Percentiles rank a stretch among this genome's conserved stretches.
These are phyloP conservation scores for Lactifluus echinatus DNA, from an alignment of 768 basidiomycete species.

Conservation along the genomic window DNA sequence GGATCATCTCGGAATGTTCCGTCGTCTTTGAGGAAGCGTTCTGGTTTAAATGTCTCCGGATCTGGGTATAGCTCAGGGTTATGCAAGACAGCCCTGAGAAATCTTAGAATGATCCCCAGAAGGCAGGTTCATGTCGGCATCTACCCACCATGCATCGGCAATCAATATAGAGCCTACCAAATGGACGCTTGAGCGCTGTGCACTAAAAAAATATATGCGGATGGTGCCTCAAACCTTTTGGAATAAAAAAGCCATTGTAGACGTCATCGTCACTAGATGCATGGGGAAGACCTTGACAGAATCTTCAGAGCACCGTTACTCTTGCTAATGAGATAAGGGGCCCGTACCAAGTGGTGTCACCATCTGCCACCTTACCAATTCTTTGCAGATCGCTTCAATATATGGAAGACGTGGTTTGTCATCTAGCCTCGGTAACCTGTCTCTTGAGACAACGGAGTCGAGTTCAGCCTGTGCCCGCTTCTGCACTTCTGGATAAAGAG, in stretches of 20 bases:
- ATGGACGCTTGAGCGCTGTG: not conserved
- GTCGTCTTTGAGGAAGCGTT: conserved; percentile 1
- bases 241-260: conserved; percentile 10
- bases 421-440: conserved; percentile 6
- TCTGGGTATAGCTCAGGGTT: conserved; percentile 8
- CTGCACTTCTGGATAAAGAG: conserved; percentile 8
- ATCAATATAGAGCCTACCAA: not conserved
- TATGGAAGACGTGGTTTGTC: conserved; percentile 8
- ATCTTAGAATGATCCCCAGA: not conserved
- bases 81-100: conserved; percentile 4
- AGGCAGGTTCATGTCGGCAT: not conserved
- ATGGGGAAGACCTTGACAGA: not conserved
- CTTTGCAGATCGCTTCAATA: conserved; percentile 10
- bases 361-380: conserved; percentile 3
- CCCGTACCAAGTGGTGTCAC: not conserved
- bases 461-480: conserved; percentile 11
- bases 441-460: conserved; percentile 3
- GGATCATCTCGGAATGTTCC: conserved; percentile 10
- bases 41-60: not conserved
- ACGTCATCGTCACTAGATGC: conserved; percentile 1
- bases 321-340: not conserved
- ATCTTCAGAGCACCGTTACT: not conserved
- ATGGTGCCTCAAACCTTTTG: conserved; percentile 2
- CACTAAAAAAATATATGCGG: not conserved
- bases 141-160: not conserved